Evolutionary conservation across 2,329 filamentous ascomycete genomes (phyloP), one percentile per base, ranked within the genome.

Genomic region (Aspergillus spinulosporus): DNA sequence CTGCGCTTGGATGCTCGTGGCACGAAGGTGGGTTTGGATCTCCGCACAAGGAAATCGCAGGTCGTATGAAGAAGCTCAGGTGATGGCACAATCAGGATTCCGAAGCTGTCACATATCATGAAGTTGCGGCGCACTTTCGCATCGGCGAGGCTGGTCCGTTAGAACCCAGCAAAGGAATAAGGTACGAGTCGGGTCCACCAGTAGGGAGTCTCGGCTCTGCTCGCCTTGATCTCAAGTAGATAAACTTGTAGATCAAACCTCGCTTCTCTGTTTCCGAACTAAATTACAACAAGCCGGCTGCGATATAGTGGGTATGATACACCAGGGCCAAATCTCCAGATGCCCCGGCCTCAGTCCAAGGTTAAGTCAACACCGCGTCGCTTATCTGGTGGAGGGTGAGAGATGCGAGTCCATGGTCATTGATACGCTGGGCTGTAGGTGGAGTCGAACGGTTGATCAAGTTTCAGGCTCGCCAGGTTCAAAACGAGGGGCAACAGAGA

Each of bases 281-380:
- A 29, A 37, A 21, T 26, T 37, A 21, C 21, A 37, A 26, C 32
- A 26, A 44, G 34, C 21, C 8, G 47, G 21, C 29, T 40, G 45
- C 7, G 48, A 40, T 46, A 37, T 43, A 48, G 32, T 52, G 49
- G 45, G 26, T 28, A 28, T 28, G 26, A 28, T 47, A 54, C 50
- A 57, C 57, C 46, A 56, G 46, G 48, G 49, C 44, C 31, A 43
- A 31, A 37, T 57, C 29, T 14, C 39, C 59, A 56, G 46, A 11
- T 5, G 5, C 53, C 42, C 47, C 44, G 15, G 12, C 40, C 54
- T 58, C 40, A 55, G 52, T 56, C 54, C 56, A 63, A 52, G 58
- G 59, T 49, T 50, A 57, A 60, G 57, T 51, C 56, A 58, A 54
- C 57, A 34, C 52, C 54, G 26, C 26, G 49, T 59, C 55, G 46